Base-by-base conservation (phyloP, 108 stramenopile species). In the Epithemia pelagica region DNA sequence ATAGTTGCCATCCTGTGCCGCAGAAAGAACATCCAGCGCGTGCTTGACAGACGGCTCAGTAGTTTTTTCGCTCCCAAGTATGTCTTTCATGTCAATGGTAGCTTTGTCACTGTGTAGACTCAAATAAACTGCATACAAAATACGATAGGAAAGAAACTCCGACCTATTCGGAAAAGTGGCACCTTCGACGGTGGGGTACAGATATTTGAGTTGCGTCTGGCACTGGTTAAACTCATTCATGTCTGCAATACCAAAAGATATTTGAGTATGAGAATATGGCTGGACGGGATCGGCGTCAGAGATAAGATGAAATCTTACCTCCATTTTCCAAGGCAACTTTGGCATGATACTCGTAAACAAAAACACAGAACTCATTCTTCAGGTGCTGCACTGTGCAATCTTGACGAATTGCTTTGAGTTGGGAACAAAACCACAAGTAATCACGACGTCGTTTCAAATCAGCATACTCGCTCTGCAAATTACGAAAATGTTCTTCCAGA, bases 281-380 rank as follows among this genome's bases (percentile, higher is more conserved):
- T n/a, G n/a, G n/a, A n/a, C n/a, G n/a, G n/a, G n/a, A n/a, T n/a
- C n/a, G n/a, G n/a, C n/a, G n/a, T n/a, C n/a, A n/a, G n/a, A n/a
- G n/a, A n/a, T n/a, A n/a, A n/a, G n/a, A n/a, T n/a, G n/a, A n/a
- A 46, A 46, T 15, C 37, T 46, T 46, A 46, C 37, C 37, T 27
- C 83, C 86, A 58, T 95, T 79, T 73, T 95, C 90, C 56, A 98
- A 67, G 28, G 96, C 96, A 63, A 96, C 84, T 53, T 96, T 87
- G 8, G 96, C 98, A 71, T 97, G 96, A 25, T 88, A 86, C 58
- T 98, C 98, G 69, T 98, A 97, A 23, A 93, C 96, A 55, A 88
- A 67, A 3, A 96, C 92, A 3, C 95, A 85, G 74, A 98, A 95
- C 1, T 75, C 74, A 72, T 90, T 85, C 59, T 87, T 72, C 8